Conservation (phyloP, 2,329 filamentous ascomycete species). For the Aspergillus awamori region DNA sequence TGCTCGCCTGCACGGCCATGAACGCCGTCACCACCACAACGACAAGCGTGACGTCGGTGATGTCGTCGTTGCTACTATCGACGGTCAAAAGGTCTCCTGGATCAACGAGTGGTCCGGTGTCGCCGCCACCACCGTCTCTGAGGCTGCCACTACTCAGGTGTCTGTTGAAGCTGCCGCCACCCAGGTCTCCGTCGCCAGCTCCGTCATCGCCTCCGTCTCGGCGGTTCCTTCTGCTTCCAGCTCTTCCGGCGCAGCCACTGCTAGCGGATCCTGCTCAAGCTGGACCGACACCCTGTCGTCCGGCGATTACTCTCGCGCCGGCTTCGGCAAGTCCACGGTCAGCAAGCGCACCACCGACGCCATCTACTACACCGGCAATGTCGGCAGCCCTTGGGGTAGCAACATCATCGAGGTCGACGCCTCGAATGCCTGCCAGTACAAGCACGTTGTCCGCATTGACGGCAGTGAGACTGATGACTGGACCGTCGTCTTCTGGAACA, state of each 20-base stretch:
- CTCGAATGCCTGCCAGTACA: conserved; percentile 36
- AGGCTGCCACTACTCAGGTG: conserved; percentile 17
- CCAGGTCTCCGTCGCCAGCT: conserved; percentile 14
- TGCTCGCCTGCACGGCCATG: conserved; percentile 43
- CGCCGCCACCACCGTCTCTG: conserved; percentile 17
- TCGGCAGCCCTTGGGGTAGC: conserved; percentile 44
- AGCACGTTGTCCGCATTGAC: conserved; percentile 39
- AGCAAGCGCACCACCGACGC: conserved; percentile 19
- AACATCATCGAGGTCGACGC: conserved; percentile 44
- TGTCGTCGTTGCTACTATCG: conserved; percentile 36
- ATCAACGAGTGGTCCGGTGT: conserved; percentile 39
- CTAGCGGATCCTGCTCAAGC: conserved; percentile 20
- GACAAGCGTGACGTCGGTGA: conserved; percentile 39
- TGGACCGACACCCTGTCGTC: conserved; percentile 29
- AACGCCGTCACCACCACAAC: conserved; percentile 41
- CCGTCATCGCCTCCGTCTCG: conserved; percentile 18
- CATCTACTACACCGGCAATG: conserved; percentile 39
- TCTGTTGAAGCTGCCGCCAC: conserved; percentile 18
- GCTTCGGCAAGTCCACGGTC: conserved; percentile 36
- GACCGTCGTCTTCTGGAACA: conserved; percentile 47
- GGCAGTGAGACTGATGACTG: conserved; percentile 37
- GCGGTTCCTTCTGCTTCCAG: conserved; percentile 19
- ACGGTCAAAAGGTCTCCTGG: conserved; percentile 39
- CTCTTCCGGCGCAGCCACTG: conserved; percentile 10
- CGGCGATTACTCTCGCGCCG: conserved; percentile 28